These are phyloP conservation scores for Thelephora terrestris DNA, from an alignment of 1,284 basidiomycete species.

Conservation along the genomic window DNA sequence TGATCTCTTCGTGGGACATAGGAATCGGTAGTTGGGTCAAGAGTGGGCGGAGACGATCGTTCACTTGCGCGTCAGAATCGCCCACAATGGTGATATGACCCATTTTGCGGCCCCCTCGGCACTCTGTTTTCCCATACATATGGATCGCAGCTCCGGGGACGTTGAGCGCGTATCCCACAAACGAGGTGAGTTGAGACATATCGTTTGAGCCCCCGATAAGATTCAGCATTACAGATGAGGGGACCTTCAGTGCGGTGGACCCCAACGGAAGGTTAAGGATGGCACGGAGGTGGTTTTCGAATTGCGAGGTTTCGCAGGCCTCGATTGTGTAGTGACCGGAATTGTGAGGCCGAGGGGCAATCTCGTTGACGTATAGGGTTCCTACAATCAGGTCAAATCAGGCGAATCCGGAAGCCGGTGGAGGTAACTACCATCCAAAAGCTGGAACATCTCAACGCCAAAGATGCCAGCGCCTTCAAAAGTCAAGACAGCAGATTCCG, in stretches of 20 bases:
- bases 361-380: constrained; percentile 85
- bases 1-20: constrained; percentile 37
- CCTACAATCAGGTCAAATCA: constrained; percentile 33
- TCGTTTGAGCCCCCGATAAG: constrained; percentile 72
- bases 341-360: constrained; percentile 98
- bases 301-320: constrained; percentile 93
- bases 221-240: constrained; percentile 91
- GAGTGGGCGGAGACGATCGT: constrained; percentile 58
- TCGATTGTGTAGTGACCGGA: constrained; percentile 99
- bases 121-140: constrained; percentile 90
- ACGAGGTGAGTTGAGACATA: constrained; percentile 49
- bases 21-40: constrained; percentile 54
- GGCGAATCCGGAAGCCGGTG: constrained; percentile 7
- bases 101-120: constrained; percentile 92
- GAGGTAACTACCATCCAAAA: constrained; percentile 61
- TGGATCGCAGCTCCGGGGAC: constrained; percentile 79
- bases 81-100: constrained; percentile 94
- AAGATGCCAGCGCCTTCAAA: constrained; percentile 91
- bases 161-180: constrained; percentile 45
- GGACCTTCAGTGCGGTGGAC: constrained; percentile 81
- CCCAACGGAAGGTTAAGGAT: constrained; percentile 89
- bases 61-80: constrained; percentile 70
- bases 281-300: constrained; percentile 96
- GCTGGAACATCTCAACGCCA: constrained; percentile 97
- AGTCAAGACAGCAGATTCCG: constrained; percentile 75